A percentile compares a stretch with the other conserved stretches of the same genome.
Evolutionary conservation across 1,139 yeast genomes (phyloP).

Genomic region (Candida frijolesensis): DNA sequence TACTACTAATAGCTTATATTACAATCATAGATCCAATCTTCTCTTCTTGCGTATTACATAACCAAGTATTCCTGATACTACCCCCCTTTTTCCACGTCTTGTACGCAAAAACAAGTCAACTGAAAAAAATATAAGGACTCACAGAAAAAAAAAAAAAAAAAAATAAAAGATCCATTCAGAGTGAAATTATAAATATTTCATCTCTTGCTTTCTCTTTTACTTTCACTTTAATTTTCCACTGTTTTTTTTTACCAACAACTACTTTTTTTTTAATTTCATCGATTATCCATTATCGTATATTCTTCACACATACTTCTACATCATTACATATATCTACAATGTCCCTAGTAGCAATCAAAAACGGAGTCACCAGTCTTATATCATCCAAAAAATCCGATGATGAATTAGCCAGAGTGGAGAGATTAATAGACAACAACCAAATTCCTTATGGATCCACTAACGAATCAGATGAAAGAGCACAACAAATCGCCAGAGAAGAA

Average conservation of each 20-base stretch:
- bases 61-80: too few species aligned
- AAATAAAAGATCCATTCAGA: neutral
- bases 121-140: neutral
- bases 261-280: neutral
- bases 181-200: slow-evolving; percentile 2
- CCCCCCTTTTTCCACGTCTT: too few species aligned
- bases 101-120: neutral
- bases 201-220: neutral
- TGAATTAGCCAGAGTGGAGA: slow-evolving; percentile 37
- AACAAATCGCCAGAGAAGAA: slow-evolving; percentile 42
- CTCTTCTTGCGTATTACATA: too few species aligned
- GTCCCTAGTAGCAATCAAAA: slow-evolving; percentile 46
- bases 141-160: neutral
- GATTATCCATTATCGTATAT: neutral
- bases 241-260: too few species aligned
- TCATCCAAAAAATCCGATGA: slow-evolving; percentile 26
- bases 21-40: too few species aligned
- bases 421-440: slow-evolving; percentile 35
- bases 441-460: slow-evolving; percentile 44
- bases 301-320: neutral
- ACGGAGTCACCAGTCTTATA: slow-evolving; percentile 32
- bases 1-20: too few species aligned
- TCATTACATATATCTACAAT: slow-evolving; percentile 17
- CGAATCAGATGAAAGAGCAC: slow-evolving; percentile 33
- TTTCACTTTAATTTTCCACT: neutral